Evolutionary conservation across 1,284 basidiomycete species (phyloP), one percentile per base, ranked within the genome.

Genomic region (Ustilago hordei): DNA sequence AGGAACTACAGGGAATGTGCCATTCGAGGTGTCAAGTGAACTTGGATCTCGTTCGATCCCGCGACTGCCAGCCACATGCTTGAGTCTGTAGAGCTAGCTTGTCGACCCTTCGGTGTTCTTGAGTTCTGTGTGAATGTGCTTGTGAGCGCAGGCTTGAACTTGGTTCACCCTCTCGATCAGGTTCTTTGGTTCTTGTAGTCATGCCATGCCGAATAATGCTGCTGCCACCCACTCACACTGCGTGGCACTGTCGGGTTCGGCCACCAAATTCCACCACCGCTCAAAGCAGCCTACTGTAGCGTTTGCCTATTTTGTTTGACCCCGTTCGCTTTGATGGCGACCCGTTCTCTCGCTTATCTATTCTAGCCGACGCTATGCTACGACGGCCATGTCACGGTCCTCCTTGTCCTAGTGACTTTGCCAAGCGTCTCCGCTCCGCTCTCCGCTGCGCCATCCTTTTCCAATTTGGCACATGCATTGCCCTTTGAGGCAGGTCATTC

Each of bases 21-120:
- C n/a, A n/a, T 45, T 19, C 6, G 6, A 19, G 43, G 43, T 45
- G 43, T 41, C 13, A 41, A 17, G 43, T 45, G n/a, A 19, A 19
- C 48, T 50, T 50, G 48, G 48, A 32, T 28, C 48, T 50, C 31
- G 11, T 50, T 31, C 28, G 48, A 50, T 54, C 52, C 34, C 52
- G 35, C 48, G 19, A 36, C 52, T 23, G 15, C 55, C 55, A 41
- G 41, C 28, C 55, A 43, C 38, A 41, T 34, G 41, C 19, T 23
- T 17, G 36, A 31, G 6, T 15, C 55, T 19, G 35, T 56, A 32
- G 11, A 41, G 38, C 35, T 55, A 32, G 23, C 48, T 50, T 31
- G 48, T 50, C 48, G n/a, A n/a, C 48, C 7, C 9, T 32, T 4
- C 28, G 12, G 3, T 50, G 15, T 8, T 31, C 45, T 19, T 48